Percentiles rank a stretch among this genome's conserved stretches.
These are phyloP conservation scores for Gremmenia infestans DNA, from an alignment of 2,329 filamentous ascomycete species.

Conservation along the genomic window DNA sequence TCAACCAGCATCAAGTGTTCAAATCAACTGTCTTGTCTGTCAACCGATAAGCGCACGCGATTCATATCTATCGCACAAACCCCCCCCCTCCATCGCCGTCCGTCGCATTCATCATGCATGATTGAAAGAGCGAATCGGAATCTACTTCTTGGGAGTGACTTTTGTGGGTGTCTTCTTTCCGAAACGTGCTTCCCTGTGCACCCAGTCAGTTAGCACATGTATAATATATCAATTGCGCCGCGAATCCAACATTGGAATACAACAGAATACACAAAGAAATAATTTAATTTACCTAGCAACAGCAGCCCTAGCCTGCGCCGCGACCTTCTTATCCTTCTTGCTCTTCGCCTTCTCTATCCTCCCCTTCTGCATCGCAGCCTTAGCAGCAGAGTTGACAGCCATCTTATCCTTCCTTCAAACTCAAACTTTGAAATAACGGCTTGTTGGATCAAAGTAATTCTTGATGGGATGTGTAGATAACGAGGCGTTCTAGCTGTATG, in stretches of 20 bases:
- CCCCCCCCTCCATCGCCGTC: no score
- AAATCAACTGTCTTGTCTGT: no score
- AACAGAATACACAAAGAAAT: no score
- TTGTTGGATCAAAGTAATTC: background rate
- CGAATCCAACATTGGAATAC: no score
- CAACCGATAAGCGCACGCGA: no score
- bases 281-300: background rate
- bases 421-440: background rate
- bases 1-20: no score
- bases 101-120: background rate
- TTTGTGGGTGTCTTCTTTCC: constrained; percentile 12
- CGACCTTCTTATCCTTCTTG: constrained; percentile 13
- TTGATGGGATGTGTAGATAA: background rate
- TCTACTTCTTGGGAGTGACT: constrained; percentile 12
- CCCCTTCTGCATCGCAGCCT: constrained; percentile 12
- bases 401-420: background rate
- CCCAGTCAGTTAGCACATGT: no score
- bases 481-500: background rate
- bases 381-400: constrained; percentile 4
- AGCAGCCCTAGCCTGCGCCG: constrained; percentile 11
- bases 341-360: constrained; percentile 13
- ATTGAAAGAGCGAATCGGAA: background rate
- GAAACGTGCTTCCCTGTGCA: constrained; percentile 3
- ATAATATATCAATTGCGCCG: no score
- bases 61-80: no score